Conservation (phyloP, 2,329 filamentous ascomycete species). For the Diaporthe citri region DNA sequence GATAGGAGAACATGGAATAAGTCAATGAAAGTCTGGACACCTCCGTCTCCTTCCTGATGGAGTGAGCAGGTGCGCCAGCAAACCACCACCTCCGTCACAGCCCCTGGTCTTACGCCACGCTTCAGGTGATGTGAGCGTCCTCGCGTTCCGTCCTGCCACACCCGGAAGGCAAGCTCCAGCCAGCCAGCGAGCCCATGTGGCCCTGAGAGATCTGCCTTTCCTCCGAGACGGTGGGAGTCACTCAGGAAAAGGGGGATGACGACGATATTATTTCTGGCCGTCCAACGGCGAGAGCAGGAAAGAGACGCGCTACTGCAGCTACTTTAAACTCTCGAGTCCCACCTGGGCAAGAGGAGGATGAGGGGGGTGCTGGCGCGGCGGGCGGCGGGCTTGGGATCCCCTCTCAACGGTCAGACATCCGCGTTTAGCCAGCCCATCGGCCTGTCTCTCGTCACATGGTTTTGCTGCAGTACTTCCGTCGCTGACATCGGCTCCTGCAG, state of each 20-base stretch:
- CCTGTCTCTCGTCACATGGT: constrained; percentile 1
- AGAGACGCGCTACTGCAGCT: constrained; percentile 36
- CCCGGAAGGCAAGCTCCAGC: not conserved
- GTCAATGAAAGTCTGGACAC: not conserved
- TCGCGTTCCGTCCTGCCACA: constrained; percentile 8
- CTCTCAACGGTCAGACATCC: constrained; percentile 25
- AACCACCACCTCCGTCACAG: not conserved
- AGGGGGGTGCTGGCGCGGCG: constrained; percentile 2
- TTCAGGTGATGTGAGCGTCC: constrained; percentile 23
- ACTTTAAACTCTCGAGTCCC: constrained; percentile 36
- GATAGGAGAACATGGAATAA: not conserved
- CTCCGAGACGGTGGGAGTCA: not conserved
- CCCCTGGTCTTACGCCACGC: constrained; percentile 12
- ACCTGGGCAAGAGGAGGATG: constrained; percentile 3
- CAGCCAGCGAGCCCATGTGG: not conserved
- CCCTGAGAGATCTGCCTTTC: not conserved
- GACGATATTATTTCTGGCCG: constrained; percentile 23
- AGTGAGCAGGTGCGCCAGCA: not conserved
- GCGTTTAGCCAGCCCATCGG: constrained; percentile 15
- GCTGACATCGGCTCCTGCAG: constrained; percentile 1
- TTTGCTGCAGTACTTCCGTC: not conserved
- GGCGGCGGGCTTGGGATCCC: constrained; percentile 12
- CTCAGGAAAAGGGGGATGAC: not conserved
- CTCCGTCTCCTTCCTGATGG: not conserved
- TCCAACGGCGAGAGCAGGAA: constrained; percentile 23